Percentiles rank a stretch among this genome's conserved stretches.
phyloP scores from a whole-genome alignment of 2,329 filamentous ascomycete genomes.

The Trichoderma asperellum region DNA sequence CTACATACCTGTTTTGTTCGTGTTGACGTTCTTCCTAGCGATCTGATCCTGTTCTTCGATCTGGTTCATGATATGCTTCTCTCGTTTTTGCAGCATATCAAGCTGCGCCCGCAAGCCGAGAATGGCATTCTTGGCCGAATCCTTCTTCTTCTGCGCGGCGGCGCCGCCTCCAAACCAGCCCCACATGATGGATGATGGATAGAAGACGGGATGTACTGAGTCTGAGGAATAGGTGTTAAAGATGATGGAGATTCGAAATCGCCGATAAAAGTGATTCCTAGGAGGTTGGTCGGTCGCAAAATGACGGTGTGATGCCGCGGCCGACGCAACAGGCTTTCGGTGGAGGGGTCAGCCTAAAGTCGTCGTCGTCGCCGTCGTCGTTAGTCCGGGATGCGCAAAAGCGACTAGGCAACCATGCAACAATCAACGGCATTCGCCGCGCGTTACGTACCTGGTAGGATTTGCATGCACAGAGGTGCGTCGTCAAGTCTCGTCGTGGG shows the following conservation, averaged over 20 bases:
- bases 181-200: slow-evolving; percentile 59
- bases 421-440: not conserved
- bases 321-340: slow-evolving; percentile 25
- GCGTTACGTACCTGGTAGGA: slow-evolving; percentile 5
- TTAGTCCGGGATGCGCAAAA: slow-evolving; percentile 14
- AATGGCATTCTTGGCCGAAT: slow-evolving; percentile 96
- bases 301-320: slow-evolving; percentile 29
- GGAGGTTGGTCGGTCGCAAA: slow-evolving; percentile 7
- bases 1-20: slow-evolving; percentile 85
- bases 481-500: slow-evolving; percentile 14
- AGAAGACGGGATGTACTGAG: slow-evolving; percentile 1
- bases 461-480: not conserved
- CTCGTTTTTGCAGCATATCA: slow-evolving; percentile 96
- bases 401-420: slow-evolving; percentile 22
- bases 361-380: slow-evolving; percentile 1
- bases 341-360: slow-evolving; percentile 28
- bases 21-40: slow-evolving; percentile 80
- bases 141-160: slow-evolving; percentile 81
- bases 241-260: not conserved
- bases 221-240: not conserved
- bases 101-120: slow-evolving; percentile 83
- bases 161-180: slow-evolving; percentile 85
- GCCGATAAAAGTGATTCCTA: not conserved
- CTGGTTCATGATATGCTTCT: slow-evolving; percentile 86
- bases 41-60: slow-evolving; percentile 91